Evolutionary conservation across 179 eudicot species (phyloP).

Genomic region (Patellifolia procumbens): DNA sequence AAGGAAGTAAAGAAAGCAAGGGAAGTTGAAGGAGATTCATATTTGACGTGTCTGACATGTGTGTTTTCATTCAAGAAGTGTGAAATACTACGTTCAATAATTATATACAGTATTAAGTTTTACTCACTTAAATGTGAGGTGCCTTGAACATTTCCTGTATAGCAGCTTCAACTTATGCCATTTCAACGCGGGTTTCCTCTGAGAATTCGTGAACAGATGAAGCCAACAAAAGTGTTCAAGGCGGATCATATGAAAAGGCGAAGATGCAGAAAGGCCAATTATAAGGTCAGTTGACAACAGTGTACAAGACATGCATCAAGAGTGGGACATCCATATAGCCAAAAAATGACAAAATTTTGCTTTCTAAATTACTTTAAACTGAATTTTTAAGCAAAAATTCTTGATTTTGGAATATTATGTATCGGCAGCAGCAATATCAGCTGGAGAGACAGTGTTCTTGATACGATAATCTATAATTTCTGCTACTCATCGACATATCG

Average conservation of each 20-base stretch:
- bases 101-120: neutral
- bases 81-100: neutral
- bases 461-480: constrained; percentile 79
- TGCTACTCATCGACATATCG: constrained; percentile 96
- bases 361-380: neutral
- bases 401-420: constrained; percentile 11
- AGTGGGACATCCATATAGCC: neutral
- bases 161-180: constrained; percentile 91
- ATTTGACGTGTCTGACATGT: neutral
- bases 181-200: constrained; percentile 71
- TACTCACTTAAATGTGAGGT: constrained; percentile 90
- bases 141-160: constrained; percentile 99
- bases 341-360: too few relatives aligned
- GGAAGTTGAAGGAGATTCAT: too few relatives aligned
- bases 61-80: neutral
- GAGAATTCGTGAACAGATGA: constrained; percentile 25
- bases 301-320: neutral
- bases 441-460: constrained; percentile 45
- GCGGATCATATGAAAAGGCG: neutral
- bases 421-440: constrained; percentile 50
- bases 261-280: neutral
- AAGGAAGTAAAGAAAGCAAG: too few relatives aligned
- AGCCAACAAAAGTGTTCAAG: neutral
- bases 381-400: neutral
- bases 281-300: neutral